Evolutionary conservation across 2,329 filamentous ascomycete species (phyloP), one percentile per base, ranked within the genome.

Genomic region (Clonostachys solani): DNA sequence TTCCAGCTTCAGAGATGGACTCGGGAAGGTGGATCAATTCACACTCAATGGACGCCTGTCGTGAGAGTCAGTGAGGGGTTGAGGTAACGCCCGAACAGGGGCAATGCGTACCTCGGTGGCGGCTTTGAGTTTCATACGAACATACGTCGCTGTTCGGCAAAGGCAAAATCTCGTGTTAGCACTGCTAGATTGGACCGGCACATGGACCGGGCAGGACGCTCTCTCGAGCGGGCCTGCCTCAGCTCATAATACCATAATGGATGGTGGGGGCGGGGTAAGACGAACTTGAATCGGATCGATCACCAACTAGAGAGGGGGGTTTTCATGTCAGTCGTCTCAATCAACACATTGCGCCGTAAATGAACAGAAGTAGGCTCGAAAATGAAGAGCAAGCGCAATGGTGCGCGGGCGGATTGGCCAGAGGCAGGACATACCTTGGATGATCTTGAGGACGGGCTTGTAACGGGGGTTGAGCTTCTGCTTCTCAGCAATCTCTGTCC

Each of bases 61-160:
- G 9, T 15, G 23, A 10, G 23, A 13, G 18, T 38, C 35, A 34
- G 35, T 36, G 13, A 48, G 34, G 43, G 34, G 41, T 33, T 9
- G 49, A 33, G 40, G 36, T 43, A 42, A 37, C 13, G 23, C 42
- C 43, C 5, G 42, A 29, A 29, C 23, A 6, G 5, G 12, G 34
- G 7, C 10, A 6, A 44, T 18, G 46, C 72, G 57, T 74, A 91
- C 88, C 80, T 97, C 94, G 66, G 89, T 77, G 49, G 94, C 94
- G 55, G 94, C 94, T 80, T 96, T 99, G 62, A 96, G 75, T 77
- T 99, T 99, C 94, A 99, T 99, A 72, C 92, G 92, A 71, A 99
- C 92, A 87, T 99, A 99, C 45, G 92, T 97, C 62, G 86, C 88
- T 92, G 60, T 53, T 48, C 49, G 53, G 58, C n/a, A n/a, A n/a